Conservation (phyloP, 2,329 filamentous ascomycete genomes). For the Sporothrix pallida region DNA sequence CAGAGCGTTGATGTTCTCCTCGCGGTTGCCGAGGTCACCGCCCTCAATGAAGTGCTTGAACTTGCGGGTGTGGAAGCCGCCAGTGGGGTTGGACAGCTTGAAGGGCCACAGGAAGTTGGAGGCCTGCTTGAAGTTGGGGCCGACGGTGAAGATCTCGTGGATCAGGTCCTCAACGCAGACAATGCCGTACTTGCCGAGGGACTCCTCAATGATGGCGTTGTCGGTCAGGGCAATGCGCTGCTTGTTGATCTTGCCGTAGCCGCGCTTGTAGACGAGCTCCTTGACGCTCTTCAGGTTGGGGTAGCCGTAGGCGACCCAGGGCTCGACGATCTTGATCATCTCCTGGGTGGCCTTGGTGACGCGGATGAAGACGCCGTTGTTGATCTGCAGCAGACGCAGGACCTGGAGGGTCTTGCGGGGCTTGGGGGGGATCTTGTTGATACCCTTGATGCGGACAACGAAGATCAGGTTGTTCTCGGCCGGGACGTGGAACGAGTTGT, state of each 20-base stretch:
- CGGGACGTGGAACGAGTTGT: constrained; percentile 91
- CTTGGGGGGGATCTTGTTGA: constrained; percentile 99
- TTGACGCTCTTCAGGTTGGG: constrained; percentile 99
- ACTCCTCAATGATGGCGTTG: constrained; percentile 96
- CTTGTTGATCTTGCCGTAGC: constrained; percentile 99
- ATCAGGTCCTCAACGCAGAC: constrained; percentile 99
- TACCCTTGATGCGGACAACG: constrained; percentile 99
- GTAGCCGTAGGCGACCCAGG: constrained; percentile 98
- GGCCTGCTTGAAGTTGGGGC: constrained; percentile 99
- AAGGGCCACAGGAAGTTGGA: constrained; percentile 99
- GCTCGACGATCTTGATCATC: constrained; percentile 98
- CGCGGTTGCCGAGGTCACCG: constrained; percentile 97
- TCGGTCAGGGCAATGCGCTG: constrained; percentile 95
- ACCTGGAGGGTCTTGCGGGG: constrained; percentile 99
- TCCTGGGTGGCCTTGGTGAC: constrained; percentile 97
- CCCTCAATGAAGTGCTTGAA: constrained; percentile 99
- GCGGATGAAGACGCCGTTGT: constrained; percentile 98
- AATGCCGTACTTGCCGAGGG: constrained; percentile 97
- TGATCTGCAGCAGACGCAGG: constrained; percentile 99
- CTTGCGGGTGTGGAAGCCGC: constrained; percentile 94
- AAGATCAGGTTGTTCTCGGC: constrained; percentile 97
- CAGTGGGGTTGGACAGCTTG: constrained; percentile 98
- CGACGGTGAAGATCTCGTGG: constrained; percentile 98
- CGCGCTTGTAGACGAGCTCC: constrained; percentile 99
- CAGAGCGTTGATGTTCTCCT: constrained; percentile 96